Percentiles rank a stretch among this genome's conserved stretches.
Evolutionary conservation across 805 yeast genomes (phyloP).

Genomic region (Debaryomyces tyrocola): DNA sequence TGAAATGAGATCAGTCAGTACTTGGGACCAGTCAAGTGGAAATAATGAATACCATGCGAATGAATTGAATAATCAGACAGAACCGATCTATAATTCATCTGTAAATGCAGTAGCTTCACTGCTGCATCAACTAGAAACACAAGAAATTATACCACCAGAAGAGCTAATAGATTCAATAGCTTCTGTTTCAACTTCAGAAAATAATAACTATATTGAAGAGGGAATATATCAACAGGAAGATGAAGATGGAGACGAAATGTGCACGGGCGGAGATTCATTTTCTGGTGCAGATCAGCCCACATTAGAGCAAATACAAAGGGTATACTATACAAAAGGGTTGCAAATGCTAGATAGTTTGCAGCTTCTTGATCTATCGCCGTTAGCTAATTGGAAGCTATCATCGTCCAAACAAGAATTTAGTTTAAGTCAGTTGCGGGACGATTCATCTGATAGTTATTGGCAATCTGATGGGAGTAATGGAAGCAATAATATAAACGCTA

Average conservation of each 20-base stretch:
- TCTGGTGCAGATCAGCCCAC: slow-evolving; percentile 31
- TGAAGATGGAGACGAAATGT: slow-evolving; percentile 12
- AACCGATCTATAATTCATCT: slow-evolving; percentile 2
- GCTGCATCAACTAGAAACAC: slow-evolving; percentile 27
- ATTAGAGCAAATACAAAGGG: slow-evolving; percentile 40
- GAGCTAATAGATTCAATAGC: slow-evolving; percentile 31
- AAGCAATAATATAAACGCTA: slow-evolving; percentile 16
- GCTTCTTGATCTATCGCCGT: slow-evolving; percentile 70
- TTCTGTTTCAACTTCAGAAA: slow-evolving; percentile 12
- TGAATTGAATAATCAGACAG: slow-evolving; percentile 4
- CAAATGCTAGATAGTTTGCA: slow-evolving; percentile 58
- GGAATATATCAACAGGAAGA: slow-evolving; percentile 11
- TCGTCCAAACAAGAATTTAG: slow-evolving; percentile 75
- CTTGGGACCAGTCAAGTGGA: slow-evolving; percentile 1
- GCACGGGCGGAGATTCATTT: slow-evolving; percentile 9
- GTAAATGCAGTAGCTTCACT: slow-evolving; percentile 9
- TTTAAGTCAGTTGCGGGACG: slow-evolving; percentile 68
- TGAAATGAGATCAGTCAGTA: not conserved
- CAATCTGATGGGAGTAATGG: slow-evolving; percentile 81
- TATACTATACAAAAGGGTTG: slow-evolving; percentile 46
- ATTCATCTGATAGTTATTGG: slow-evolving; percentile 77
- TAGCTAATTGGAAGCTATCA: slow-evolving; percentile 84
- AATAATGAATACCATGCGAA: not conserved
- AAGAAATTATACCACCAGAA: slow-evolving; percentile 26
- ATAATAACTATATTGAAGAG: slow-evolving; percentile 5